Conservation (phyloP, 202 grass and related monocot genomes). For the Zoysia matrella region DNA sequence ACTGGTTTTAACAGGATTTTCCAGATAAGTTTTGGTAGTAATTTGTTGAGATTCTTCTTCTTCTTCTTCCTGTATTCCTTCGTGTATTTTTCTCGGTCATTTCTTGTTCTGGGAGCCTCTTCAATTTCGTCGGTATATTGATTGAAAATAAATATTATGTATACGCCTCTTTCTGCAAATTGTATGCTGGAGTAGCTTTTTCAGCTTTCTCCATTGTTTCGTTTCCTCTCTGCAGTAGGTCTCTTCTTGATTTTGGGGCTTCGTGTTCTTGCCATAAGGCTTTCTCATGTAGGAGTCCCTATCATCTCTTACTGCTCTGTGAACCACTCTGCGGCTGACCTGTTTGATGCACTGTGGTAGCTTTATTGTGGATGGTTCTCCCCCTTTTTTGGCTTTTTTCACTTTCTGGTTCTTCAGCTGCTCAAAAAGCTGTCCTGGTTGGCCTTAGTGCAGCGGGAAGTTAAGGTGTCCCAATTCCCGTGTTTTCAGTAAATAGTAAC, state of each 20-base stretch:
- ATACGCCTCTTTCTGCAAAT: background rate
- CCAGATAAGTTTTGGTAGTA: background rate
- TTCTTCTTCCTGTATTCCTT: conserved; percentile 12
- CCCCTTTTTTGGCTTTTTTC: conserved; percentile 22
- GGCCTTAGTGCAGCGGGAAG: conserved; percentile 30
- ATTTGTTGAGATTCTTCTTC: too few species aligned
- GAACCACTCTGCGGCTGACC: conserved; percentile 38
- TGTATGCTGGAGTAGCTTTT: background rate
- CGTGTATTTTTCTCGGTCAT: background rate
- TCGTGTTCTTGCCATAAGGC: background rate
- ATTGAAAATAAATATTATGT: background rate
- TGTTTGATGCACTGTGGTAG: conserved; percentile 10
- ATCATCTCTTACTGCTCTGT: conserved; percentile 17
- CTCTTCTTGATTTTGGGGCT: conserved; percentile 18
- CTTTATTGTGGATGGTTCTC: conserved; percentile 35
- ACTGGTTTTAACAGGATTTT: background rate
- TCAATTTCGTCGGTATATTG: background rate
- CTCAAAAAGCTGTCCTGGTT: conserved; percentile 38
- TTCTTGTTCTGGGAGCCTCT: background rate
- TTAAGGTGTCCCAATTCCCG: conserved; percentile 37
- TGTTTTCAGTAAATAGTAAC: conserved; percentile 5
- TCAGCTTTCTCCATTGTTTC: background rate
- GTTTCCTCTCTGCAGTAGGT: background rate
- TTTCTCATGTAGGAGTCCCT: conserved; percentile 13
- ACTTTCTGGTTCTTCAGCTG: conserved; percentile 41